Conservation (phyloP, 2,329 filamentous ascomycete species). For the Fusarium liriodendri region DNA sequence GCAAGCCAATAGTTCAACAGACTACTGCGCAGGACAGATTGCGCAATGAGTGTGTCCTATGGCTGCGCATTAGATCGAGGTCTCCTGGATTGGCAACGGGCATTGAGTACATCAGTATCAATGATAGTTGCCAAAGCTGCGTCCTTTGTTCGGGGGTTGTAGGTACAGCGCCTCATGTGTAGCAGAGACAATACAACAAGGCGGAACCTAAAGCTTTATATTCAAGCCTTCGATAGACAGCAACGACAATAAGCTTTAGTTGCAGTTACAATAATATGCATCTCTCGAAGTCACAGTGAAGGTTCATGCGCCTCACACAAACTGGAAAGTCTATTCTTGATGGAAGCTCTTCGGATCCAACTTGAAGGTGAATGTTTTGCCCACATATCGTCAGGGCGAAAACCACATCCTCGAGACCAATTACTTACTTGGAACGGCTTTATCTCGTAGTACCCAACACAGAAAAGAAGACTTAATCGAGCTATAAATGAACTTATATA, state of each 20-base stretch:
- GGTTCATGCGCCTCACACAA: not conserved
- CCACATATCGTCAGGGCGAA: not conserved
- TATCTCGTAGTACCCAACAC: not conserved
- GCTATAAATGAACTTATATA: too few relatives aligned
- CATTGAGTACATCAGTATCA: accelerated
- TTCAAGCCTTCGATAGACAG: too few relatives aligned
- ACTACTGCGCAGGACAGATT: not conserved
- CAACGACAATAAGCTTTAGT: not conserved
- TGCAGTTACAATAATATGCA: not conserved
- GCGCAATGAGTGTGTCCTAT: not conserved
- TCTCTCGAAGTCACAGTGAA: not conserved
- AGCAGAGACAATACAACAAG: not conserved
- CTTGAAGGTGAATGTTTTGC: not conserved
- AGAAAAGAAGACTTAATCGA: not conserved
- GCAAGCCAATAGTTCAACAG: not conserved
- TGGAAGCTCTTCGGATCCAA: not conserved
- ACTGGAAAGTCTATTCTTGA: not conserved
- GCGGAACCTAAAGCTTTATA: not conserved
- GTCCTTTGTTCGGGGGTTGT: accelerated
- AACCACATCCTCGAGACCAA: not conserved
- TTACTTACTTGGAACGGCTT: not conserved
- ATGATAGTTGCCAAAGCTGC: not conserved
- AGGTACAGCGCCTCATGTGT: not conserved
- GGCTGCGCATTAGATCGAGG: not conserved
- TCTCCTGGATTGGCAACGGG: not conserved